Evolutionary conservation across 1,284 basidiomycete genomes (phyloP).

Genomic region (Tranzscheliella williamsii): DNA sequence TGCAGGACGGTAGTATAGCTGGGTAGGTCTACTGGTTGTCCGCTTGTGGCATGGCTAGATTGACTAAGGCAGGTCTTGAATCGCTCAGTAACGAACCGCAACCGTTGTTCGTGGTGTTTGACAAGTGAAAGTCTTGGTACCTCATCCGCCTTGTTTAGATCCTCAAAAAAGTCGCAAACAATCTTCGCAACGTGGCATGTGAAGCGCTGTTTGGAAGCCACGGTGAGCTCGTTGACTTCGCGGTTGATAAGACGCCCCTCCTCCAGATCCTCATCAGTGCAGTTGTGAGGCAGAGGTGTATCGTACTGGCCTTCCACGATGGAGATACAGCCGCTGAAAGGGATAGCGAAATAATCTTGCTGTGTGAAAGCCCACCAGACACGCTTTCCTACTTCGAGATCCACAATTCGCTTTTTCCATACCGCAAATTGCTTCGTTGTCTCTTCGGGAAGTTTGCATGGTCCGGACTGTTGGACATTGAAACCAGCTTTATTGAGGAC

Average conservation of each 20-base stretch:
- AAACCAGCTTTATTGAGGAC: conserved; percentile 18
- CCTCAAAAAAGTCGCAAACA: conserved; percentile 39
- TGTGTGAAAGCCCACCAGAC: conserved; percentile 46
- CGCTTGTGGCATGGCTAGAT: conserved; percentile 1
- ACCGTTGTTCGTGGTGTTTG: conserved; percentile 25
- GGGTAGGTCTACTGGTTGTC: conserved; percentile 7
- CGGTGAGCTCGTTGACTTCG: conserved; percentile 34
- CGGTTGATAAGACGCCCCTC: conserved; percentile 30
- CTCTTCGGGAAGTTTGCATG: conserved; percentile 26
- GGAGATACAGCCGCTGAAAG: conserved; percentile 36
- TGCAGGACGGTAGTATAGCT: conserved; percentile 34
- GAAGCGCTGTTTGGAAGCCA: conserved; percentile 38
- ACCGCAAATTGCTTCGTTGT: conserved; percentile 26
- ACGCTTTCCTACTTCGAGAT: conserved; percentile 42
- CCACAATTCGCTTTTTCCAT: conserved; percentile 35
- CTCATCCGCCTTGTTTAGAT: conserved; percentile 30
- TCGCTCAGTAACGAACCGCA: conserved; percentile 36
- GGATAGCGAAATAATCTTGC: conserved; percentile 45
- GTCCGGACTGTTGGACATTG: conserved; percentile 6
- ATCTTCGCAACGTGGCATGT: conserved; percentile 41
- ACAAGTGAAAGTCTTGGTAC: conserved; percentile 20
- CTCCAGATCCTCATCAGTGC: conserved; percentile 34
- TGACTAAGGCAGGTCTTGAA: conserved; percentile 31
- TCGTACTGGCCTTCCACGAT: conserved; percentile 42
- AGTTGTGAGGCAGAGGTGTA: conserved; percentile 40